Evolutionary conservation across 2,329 filamentous ascomycete genomes (phyloP).

Genomic region (Aspergillus vadensis): DNA sequence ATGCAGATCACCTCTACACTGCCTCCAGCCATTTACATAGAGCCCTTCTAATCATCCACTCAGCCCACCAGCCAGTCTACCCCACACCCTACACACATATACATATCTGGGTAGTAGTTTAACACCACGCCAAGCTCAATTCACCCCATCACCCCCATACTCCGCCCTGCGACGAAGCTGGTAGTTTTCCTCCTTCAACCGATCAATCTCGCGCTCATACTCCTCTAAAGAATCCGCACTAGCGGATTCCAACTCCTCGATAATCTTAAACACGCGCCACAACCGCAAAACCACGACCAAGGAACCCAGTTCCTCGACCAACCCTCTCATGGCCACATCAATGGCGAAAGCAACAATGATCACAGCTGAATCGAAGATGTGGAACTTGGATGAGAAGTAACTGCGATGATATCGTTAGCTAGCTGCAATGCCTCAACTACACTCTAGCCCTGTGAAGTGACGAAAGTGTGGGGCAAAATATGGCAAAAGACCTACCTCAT

Average conservation of each 20-base stretch:
- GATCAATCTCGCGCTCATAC: slow-evolving; percentile 31
- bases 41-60: no score
- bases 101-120: no score
- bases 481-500: neutral
- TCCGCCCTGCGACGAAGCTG: neutral
- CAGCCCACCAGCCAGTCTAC: no score
- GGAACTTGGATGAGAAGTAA: neutral
- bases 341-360: neutral
- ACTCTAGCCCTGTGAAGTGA: neutral
- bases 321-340: neutral
- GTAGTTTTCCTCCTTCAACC: neutral
- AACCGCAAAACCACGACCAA: slow-evolving; percentile 68
- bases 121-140: neutral
- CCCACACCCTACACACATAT: no score
- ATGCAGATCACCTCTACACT: no score
- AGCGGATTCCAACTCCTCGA: slow-evolving; percentile 67
- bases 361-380: neutral
- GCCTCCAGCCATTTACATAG: no score
- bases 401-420: neutral
- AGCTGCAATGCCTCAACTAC: neutral
- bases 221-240: slow-evolving; percentile 64
- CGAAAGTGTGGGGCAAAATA: neutral
- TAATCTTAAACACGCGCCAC: slow-evolving; percentile 70
- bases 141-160: neutral
- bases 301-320: slow-evolving; percentile 39